Evolutionary conservation across 768 basidiomycete genomes (phyloP).

Genomic region (Hygrocybe coccinea): DNA sequence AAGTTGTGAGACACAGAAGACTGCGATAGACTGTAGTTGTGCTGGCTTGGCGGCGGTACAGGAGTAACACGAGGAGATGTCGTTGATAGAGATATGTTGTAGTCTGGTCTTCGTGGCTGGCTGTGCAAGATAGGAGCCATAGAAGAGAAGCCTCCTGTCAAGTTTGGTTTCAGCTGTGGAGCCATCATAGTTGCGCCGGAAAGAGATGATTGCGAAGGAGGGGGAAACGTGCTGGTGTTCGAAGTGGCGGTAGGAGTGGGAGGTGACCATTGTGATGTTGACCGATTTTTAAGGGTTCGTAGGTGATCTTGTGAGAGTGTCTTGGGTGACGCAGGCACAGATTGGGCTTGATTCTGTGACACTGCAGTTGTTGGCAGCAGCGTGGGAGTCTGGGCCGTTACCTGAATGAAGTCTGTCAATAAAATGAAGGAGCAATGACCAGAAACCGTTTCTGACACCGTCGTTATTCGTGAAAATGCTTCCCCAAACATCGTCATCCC

Average conservation of each 20-base stretch:
- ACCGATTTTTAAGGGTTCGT: conserved; percentile 11
- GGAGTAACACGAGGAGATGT: conserved; percentile 10
- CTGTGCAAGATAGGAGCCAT: conserved; percentile 6
- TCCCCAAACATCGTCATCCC: conserved; percentile 87
- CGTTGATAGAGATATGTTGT: conserved; percentile 25
- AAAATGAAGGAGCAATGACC: background rate
- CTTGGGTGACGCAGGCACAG: conserved; percentile 31
- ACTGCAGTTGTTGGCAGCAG: conserved; percentile 13
- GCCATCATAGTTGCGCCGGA: background rate
- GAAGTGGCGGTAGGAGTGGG: conserved; percentile 24
- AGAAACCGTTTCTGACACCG: conserved; percentile 20
- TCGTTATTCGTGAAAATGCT: conserved; percentile 55
- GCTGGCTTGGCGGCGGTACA: conserved; percentile 9
- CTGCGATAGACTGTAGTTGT: conserved; percentile 15
- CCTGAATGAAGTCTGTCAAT: conserved; percentile 1
- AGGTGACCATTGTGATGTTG: conserved; percentile 38
- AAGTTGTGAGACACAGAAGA: conserved; percentile 10
- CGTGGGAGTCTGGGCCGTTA: conserved; percentile 24
- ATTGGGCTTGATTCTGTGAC: conserved; percentile 4
- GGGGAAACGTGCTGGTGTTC: background rate
- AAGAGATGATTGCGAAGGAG: background rate
- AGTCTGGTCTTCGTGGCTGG: conserved; percentile 21
- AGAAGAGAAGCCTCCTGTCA: background rate
- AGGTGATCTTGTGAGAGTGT: background rate
- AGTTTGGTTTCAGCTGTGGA: background rate